Percentiles rank a stretch among this genome's conserved stretches.
Evolutionary conservation across 2,329 filamentous ascomycete species (phyloP).

Genomic region (Geoglossum cookeanum): DNA sequence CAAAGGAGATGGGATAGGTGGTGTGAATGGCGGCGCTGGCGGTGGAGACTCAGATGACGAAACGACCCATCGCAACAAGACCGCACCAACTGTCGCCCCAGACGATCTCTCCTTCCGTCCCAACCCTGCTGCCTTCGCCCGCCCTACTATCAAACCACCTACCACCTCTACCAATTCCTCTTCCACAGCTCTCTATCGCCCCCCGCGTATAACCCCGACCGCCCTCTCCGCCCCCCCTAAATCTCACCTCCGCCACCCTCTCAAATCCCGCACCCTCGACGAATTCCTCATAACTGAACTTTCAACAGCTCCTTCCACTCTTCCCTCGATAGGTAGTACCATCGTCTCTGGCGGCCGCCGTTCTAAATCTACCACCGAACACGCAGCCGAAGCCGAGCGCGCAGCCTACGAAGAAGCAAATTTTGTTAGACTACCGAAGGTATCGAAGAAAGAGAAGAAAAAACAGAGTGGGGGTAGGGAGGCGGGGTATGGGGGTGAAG

Average conservation of each 20-base stretch:
- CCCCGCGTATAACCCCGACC: slow-evolving; percentile 73
- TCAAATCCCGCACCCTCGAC: slow-evolving; percentile 70
- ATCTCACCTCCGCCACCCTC: slow-evolving; percentile 41
- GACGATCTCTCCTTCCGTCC: slow-evolving; percentile 44
- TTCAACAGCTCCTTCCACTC: slow-evolving; percentile 58
- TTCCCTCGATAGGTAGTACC: slow-evolving; percentile 83
- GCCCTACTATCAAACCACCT: slow-evolving; percentile 5
- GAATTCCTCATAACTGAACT: slow-evolving; percentile 81
- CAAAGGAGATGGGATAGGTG: slow-evolving; percentile 19
- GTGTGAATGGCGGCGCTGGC: slow-evolving; percentile 14
- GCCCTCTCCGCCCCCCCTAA: slow-evolving; percentile 44
- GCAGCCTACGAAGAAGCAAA: slow-evolving; percentile 82
- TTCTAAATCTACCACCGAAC: slow-evolving; percentile 58
- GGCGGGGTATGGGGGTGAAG: slow-evolving; percentile 70
- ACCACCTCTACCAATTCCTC: slow-evolving; percentile 5
- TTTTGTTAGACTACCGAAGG: slow-evolving; percentile 67
- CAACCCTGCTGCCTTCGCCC: slow-evolving; percentile 29
- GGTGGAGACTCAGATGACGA: slow-evolving; percentile 22
- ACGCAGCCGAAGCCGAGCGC: slow-evolving; percentile 59
- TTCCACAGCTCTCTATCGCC: slow-evolving; percentile 51
- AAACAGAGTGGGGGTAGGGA: slow-evolving; percentile 31
- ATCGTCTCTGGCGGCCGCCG: slow-evolving; percentile 62
- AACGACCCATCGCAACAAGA: slow-evolving; percentile 14
- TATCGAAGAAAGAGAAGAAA: slow-evolving; percentile 69
- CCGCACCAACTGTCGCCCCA: slow-evolving; percentile 17